Base-by-base conservation (phyloP, 176 grass and related monocot species). In the Tuctoria greenei region DNA sequence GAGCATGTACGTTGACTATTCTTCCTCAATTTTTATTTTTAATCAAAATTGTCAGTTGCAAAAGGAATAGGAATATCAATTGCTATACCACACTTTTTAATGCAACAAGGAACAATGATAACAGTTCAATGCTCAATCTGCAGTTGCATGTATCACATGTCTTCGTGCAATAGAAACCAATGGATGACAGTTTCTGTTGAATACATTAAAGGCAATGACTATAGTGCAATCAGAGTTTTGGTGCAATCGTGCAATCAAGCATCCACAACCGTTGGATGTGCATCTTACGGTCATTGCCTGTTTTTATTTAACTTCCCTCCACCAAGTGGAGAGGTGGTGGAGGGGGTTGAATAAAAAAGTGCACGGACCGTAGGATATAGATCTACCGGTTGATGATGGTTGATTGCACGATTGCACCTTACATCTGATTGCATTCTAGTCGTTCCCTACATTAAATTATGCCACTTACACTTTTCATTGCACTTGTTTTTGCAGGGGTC, bases 1-100 rank as follows among this genome's bases (percentile, higher is more conserved):
- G 90, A 99, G 73, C 92, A 99, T 87, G 95, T 90, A 83, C 52
- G 92, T 80, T 84, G 28, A 3, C 45, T 84, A 31, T 69, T 60
- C 35, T 83, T 64, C 59, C 78, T 45, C 21, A 69, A 8, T 24
- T 79, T 74, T 38, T 67, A 15, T 15, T 15, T 15, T 52, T 39
- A 47, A 50, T 23, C 23, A 24, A 64, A 73, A 56, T 10, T 58
- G 38, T 23, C 21, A 42, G n/a, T 73, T 74, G 54, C n/a, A 18
- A 59, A 27, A 41, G n/a, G 14, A 59, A 27, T 66, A 54, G 12
- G 8, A 38, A 66, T n/a, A 66, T 20, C 20, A 52, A 34, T 39
- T 6, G 17, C 34, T 16, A 4, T 51, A 25, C 61, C 20, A 39
- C 21, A 52, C 54, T 77, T 77, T 31, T 66, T 66, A n/a, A 77